Evolutionary conservation across 2,329 filamentous ascomycete genomes (phyloP).

Genomic region (Stagonosporopsis tanaceti): DNA sequence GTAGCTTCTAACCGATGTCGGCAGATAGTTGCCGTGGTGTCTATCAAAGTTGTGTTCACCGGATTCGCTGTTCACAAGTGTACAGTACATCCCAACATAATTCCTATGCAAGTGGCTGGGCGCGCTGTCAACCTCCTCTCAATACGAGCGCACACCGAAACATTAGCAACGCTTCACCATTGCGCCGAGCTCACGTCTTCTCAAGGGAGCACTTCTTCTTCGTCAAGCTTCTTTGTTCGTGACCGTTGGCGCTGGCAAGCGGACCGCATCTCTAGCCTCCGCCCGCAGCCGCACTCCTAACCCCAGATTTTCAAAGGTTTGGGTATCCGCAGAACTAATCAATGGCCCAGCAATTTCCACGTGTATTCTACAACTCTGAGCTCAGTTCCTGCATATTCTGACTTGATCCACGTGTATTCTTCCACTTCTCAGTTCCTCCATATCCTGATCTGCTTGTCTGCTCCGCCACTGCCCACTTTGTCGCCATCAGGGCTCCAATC

Average conservation of each 20-base stretch:
- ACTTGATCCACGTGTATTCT: conserved; percentile 52
- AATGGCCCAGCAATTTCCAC: conserved; percentile 15
- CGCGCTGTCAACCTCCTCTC: not conserved
- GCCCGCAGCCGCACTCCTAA: conserved; percentile 15
- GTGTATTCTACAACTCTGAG: conserved; percentile 52
- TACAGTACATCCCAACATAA: conserved; percentile 17
- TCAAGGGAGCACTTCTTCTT: not conserved
- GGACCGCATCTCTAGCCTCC: conserved; percentile 20
- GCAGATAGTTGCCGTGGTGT: conserved; percentile 16
- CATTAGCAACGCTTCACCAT: not conserved
- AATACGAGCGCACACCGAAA: not conserved
- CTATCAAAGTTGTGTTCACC: conserved; percentile 16
- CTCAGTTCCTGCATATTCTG: conserved; percentile 70
- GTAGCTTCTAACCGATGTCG: conserved; percentile 11
- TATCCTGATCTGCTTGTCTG: conserved; percentile 79
- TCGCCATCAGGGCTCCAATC: conserved; percentile 95
- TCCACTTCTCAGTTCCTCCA: conserved; percentile 70
- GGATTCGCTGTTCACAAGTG: conserved; percentile 10
- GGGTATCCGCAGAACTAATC: conserved; percentile 26
- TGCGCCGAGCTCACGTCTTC: not conserved
- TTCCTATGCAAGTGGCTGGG: conserved; percentile 12
- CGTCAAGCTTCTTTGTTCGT: conserved; percentile 7
- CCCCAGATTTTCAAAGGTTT: conserved; percentile 20
- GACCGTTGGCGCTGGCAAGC: conserved; percentile 20
- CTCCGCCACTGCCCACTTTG: conserved; percentile 88